Base-by-base conservation (phyloP, 371 early-diverging fungal genomes). In the Chytridiales sp. region DNA sequence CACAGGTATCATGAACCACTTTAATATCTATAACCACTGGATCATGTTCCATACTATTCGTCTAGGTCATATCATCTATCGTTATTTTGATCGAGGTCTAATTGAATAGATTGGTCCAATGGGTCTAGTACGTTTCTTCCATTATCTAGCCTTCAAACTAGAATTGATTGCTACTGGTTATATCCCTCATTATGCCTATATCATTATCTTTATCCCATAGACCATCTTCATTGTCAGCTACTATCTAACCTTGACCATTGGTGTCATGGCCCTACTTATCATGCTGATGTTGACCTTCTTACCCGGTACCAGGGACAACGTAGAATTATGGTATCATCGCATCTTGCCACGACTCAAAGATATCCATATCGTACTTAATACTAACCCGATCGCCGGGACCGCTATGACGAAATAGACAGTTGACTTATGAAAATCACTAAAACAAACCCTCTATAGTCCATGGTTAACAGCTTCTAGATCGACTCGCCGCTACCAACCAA, bases 401-500 rank as follows among this genome's bases (percentile, higher is more conserved):
- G n/a, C n/a, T n/a, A n/a, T n/a, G n/a, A n/a, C n/a, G n/a, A n/a
- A n/a, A n/a, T n/a, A n/a, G n/a, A n/a, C n/a, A n/a, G n/a, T n/a
- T n/a, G n/a, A n/a, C n/a, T n/a, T n/a, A 69, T 67, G 68, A 67
- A 62, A 67, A 50, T 67, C 24, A 66, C 60, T 63, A 68, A 61
- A 68, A 77, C 56, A 66, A 78, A 83, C 69, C 78, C 79, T 36
- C 65, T 80, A 66, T 72, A 79, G 69, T 66, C 72, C 70, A 73
- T 84, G 67, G 75, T 72, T 50, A 85, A 85, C 79, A 75, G 77
- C 69, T 82, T 68, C 77, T 41, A 83, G 61, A 77, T 83, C 61
- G 83, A 84, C 79, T 81, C 82, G 58, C 83, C 84, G 47, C 75
- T 74, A 47, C 83, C 85, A 61, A 76, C 72, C 63, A 84, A 84